Conservation (phyloP, 805 yeast genomes). For the Clavispora santaluciae region DNA sequence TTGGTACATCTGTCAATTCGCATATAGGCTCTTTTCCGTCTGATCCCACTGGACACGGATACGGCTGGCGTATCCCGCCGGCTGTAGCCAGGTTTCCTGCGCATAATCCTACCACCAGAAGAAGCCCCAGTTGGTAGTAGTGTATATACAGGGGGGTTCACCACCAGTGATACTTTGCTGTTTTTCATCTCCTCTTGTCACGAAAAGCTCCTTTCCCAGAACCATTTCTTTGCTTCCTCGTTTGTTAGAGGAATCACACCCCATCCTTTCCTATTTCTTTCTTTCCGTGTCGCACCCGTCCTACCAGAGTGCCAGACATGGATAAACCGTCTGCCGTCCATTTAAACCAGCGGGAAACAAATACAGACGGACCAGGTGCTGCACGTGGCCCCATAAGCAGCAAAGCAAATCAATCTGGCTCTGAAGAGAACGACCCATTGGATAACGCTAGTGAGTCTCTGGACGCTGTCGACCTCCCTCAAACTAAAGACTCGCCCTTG, state of each 20-base stretch:
- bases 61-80: neutral
- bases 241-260: neutral
- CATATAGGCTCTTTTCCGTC: neutral
- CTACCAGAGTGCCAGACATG: neutral
- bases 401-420: neutral
- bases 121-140: neutral
- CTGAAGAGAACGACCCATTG: neutral
- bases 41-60: neutral
- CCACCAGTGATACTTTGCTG: neutral
- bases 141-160: neutral
- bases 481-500: constrained; percentile 31
- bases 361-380: neutral
- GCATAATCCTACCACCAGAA: neutral
- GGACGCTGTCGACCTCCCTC: neutral
- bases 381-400: neutral
- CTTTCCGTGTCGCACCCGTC: neutral
- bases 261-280: neutral
- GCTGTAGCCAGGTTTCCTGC: neutral
- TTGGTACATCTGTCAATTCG: no score
- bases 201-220: neutral
- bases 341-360: neutral
- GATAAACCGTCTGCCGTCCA: neutral
- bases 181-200: neutral
- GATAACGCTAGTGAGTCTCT: neutral
- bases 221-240: neutral